phyloP scores from a whole-genome alignment of 345 rosid species.

The Hypericum perforatum region DNA sequence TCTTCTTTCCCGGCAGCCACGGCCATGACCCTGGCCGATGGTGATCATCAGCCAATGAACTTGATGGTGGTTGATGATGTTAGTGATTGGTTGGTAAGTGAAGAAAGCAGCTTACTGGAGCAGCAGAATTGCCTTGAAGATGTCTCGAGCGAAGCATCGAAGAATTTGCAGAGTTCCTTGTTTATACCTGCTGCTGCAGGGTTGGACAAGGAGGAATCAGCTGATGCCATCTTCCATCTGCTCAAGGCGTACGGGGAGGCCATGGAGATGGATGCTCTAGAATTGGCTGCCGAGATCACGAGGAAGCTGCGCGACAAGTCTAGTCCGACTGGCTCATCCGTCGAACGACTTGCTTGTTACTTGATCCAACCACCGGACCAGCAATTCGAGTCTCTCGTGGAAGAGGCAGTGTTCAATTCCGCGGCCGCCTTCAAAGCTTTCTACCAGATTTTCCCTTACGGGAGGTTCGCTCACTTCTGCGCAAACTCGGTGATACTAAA shows the following conservation, averaged over 20 bases:
- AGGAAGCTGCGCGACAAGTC: constrained; percentile 17
- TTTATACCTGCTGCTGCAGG: too few species aligned
- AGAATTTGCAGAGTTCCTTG: too few species aligned
- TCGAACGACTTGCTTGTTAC: constrained; percentile 21
- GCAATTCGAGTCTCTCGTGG: constrained; percentile 13
- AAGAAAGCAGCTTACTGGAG: too few species aligned
- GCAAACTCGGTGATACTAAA: constrained; percentile 36
- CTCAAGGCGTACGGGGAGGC: constrained; percentile 41
- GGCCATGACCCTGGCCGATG: too few species aligned
- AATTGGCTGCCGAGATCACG: constrained; percentile 8
- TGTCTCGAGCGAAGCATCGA: too few species aligned
- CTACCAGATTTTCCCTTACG: constrained; percentile 29
- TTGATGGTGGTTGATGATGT: too few species aligned
- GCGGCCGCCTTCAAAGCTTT: constrained; percentile 28
- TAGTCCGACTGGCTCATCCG: constrained; percentile 16
- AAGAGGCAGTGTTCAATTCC: constrained; percentile 23
- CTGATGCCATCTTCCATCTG: constrained; percentile 20
- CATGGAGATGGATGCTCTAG: constrained; percentile 14
- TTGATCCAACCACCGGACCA: constrained; percentile 22
- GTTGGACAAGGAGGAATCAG: too few species aligned
- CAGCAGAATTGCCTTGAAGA: too few species aligned
- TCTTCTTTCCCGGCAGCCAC: too few species aligned
- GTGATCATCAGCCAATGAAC: too few species aligned
- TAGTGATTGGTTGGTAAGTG: too few species aligned
- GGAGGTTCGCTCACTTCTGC: constrained; percentile 36